Evolutionary conservation across 352 stramenopile genomes (phyloP), one percentile per base, ranked within the genome.

Genomic region (Globisporangium acanthophoron): DNA sequence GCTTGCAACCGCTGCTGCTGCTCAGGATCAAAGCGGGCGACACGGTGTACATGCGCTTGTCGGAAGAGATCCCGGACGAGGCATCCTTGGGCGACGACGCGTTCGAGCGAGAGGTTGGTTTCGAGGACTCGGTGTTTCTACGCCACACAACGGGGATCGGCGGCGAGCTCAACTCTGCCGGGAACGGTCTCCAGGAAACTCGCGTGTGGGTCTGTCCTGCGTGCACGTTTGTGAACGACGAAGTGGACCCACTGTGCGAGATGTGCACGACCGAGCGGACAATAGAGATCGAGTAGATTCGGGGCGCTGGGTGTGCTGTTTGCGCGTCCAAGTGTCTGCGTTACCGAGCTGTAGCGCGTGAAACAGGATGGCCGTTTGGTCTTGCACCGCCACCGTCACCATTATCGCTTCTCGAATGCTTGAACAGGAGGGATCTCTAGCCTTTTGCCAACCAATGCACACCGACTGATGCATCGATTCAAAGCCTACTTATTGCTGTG

Each of bases 211-310:
- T 92, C 0, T 94, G 85, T 61, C 43, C 60, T 31, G 69, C 70
- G 3, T 94, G 85, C 52, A 94, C 85, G 1, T 92, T 73, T 53
- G 75, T 94, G 21, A 94, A 94, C 55, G 82, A 94, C 16, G 67
- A 83, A 35, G 65, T 62, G 3, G 67, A 81, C 27, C 39, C 41
- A 5, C 48, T 65, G 12, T 94, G 85, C 37, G 85, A 94, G 54
- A 91, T 94, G 64, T 94, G 85, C 60, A 65, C 67, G 5, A 77
- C 68, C 3, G 59, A 59, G 24, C 81, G 77, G 49, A 52, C 60
- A 16, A 70, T 72, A 16, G 71, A 78, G 20, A 63, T 82, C 35
- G 71, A 74, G 20, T 77, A 64, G 64, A 49, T 48, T 21, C 13
- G 33, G 8, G 33, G 33, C 33, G 33, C 33, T 9, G 33, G 8